Evolutionary conservation across 495 filamentous ascomycete species (phyloP).

Genomic region (Neurospora sp.): DNA sequence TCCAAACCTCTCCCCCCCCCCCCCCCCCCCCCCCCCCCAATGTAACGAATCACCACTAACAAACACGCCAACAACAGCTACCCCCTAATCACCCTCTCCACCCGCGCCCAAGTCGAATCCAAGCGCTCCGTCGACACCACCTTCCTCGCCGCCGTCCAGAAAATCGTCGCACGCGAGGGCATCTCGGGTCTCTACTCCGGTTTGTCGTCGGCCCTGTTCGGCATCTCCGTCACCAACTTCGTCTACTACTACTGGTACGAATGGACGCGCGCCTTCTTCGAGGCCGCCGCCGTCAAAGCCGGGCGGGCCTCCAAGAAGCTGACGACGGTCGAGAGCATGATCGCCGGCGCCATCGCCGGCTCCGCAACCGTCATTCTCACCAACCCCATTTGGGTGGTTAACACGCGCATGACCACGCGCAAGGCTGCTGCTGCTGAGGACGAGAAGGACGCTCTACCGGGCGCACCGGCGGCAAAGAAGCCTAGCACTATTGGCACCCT

Average conservation of each 20-base stretch:
- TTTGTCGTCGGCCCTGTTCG: slow-evolving; percentile 88
- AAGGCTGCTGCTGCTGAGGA: slow-evolving; percentile 42
- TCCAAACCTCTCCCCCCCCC: too few relatives aligned
- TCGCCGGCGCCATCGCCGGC: slow-evolving; percentile 90
- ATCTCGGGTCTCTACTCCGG: slow-evolving; percentile 77
- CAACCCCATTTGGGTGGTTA: slow-evolving; percentile 98
- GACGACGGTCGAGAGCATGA: slow-evolving; percentile 82
- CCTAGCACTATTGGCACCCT: slow-evolving; percentile 73
- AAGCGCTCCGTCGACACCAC: slow-evolving; percentile 69
- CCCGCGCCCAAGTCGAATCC: slow-evolving; percentile 94
- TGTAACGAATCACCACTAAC: not conserved
- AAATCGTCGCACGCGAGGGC: slow-evolving; percentile 87
- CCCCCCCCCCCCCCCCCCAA: too few relatives aligned
- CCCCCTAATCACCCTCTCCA: slow-evolving; percentile 94
- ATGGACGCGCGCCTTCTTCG: slow-evolving; percentile 85
- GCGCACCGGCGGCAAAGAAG: slow-evolving; percentile 20
- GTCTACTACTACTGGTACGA: slow-evolving; percentile 99
- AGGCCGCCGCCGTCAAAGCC: slow-evolving; percentile 62
- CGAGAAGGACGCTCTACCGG: slow-evolving; percentile 34
- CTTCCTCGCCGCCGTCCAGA: slow-evolving; percentile 68
- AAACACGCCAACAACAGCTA: slow-evolving; percentile 41
- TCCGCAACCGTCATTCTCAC: slow-evolving; percentile 89
- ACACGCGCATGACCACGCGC: slow-evolving; percentile 94
- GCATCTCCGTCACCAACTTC: slow-evolving; percentile 97
- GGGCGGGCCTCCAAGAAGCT: slow-evolving; percentile 76